Evolutionary conservation across 2,329 filamentous ascomycete genomes (phyloP).

Genomic region (Clonostachys chloroleuca): DNA sequence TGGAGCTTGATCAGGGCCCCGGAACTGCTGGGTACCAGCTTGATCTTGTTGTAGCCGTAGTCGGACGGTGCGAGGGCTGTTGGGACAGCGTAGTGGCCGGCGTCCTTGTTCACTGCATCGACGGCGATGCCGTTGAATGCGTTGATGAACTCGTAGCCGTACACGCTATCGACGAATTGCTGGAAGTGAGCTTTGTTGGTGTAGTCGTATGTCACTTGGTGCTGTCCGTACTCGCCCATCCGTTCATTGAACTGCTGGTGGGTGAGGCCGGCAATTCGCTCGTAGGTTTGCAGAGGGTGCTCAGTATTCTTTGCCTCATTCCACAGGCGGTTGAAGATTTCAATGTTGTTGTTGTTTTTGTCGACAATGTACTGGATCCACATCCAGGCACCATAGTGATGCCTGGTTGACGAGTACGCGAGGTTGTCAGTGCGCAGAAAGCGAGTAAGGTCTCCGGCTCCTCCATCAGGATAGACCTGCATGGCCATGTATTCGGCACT

Average conservation of each 20-base stretch:
- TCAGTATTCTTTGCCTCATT: constrained; percentile 1
- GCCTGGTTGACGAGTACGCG: not conserved
- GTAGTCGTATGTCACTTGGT: constrained; percentile 1
- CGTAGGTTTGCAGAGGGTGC: not conserved
- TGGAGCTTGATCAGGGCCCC: constrained; percentile 1
- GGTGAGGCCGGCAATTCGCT: not conserved
- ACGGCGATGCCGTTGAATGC: not conserved
- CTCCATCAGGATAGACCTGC: not conserved
- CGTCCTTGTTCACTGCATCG: not conserved
- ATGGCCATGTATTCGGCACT: constrained; percentile 1
- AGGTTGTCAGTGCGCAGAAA: constrained; percentile 1
- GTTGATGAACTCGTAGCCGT: constrained; percentile 1
- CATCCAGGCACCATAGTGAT: constrained; percentile 1
- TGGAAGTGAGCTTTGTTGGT: not conserved
- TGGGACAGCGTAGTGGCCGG: not conserved
- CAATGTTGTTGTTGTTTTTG: not conserved
- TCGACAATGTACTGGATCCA: not conserved
- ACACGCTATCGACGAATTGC: constrained; percentile 1
- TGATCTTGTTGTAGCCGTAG: constrained; percentile 2
- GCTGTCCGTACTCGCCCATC: constrained; percentile 1
- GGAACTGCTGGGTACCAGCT: not conserved
- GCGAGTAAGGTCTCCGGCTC: constrained; percentile 1
- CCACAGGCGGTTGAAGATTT: not conserved
- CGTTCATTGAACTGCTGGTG: not conserved
- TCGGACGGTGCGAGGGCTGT: not conserved